phyloP scores from a whole-genome alignment of 106 monocot genomes.

The Allium fistulosum region DNA sequence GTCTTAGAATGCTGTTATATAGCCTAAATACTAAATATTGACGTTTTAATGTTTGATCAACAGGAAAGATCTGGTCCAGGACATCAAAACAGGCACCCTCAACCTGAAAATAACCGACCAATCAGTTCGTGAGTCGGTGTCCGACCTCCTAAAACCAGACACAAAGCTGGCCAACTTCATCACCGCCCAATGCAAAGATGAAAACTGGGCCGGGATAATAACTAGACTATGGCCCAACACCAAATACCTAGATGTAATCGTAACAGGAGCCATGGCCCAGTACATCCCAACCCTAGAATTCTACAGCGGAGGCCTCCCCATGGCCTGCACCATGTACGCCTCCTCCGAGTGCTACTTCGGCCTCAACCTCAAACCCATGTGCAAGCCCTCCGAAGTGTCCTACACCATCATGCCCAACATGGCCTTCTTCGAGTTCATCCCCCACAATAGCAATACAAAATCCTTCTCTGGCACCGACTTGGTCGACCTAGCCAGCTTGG shows the following conservation, averaged over 20 bases:
- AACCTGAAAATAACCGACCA: constrained; percentile 5
- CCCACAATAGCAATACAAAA: constrained; percentile 3
- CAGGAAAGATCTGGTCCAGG: no score
- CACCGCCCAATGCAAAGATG: constrained; percentile 3
- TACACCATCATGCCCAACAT: constrained; percentile 96
- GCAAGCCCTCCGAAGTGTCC: constrained; percentile 40
- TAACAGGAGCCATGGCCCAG: constrained; percentile 79
- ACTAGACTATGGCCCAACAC: constrained; percentile 69
- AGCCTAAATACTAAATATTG: no score
- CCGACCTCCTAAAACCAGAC: constrained; percentile 1
- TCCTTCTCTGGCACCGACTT: constrained; percentile 8
- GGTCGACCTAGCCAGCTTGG: constrained; percentile 51
- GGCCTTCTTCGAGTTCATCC: constrained; percentile 80
- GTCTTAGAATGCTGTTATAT: no score
- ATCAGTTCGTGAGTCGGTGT: background rate
- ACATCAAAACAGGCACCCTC: background rate
- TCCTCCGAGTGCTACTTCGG: constrained; percentile 95
- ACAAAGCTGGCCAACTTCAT: constrained; percentile 12
- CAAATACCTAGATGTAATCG: constrained; percentile 76
- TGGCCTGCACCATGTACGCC: constrained; percentile 94
- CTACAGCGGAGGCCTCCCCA: constrained; percentile 72
- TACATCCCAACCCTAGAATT: constrained; percentile 58
- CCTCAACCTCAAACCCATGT: constrained; percentile 75
- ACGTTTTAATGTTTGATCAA: no score
- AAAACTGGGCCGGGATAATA: constrained; percentile 34